Base-by-base conservation (phyloP, 306 rosid species). In the Citrullus colocynthis region DNA sequence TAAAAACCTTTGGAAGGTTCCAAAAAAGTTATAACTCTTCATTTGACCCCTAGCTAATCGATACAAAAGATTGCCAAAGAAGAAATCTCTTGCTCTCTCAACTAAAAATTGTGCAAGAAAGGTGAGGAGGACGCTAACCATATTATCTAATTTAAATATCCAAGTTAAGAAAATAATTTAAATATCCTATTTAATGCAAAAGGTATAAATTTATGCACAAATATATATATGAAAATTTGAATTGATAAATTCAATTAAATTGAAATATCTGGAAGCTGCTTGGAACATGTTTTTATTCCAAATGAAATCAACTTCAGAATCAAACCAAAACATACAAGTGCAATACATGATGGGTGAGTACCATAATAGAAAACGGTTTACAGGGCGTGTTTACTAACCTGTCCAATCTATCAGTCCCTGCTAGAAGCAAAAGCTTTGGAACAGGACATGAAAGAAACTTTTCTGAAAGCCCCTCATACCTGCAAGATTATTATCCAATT, bases 381-480 rank as follows among this genome's bases (percentile, higher is more conserved):
- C 18, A 45, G 37, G 39, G n/a, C 17, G 4, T 45, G 56, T 49
- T 66, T 56, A 66, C 83, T 62, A 54, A 95, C 99, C 91, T 95
- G 89, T 95, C 99, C 81, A 95, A 85, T 89, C 99, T 88, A 82
- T 95, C 99, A 75, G 99, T 86, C 76, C 99, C 99, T 17, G 99
- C 97, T 82, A 95, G 85, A 79, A 95, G 90, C 89, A 95, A 74
- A 78, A 95, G 82, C 96, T 95, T 95, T 7, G 99, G 97, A 75
- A 89, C 89, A 6, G 97, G 93, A 84, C 80, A 80, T 44, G 92
- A 88, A 82, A 95, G 89, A 87, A 87, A 95, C 24, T 64, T 90
- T 62, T 95, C 99, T 49, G 99, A 95, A 81, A 95, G 99, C 67
- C 99, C 99, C 82, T 95, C 99, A 78, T 95, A 95, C 98, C 98